Evolutionary conservation across 257 asterid species (phyloP), one percentile per base, ranked within the genome.

Genomic region (Hygrophila difformis): DNA sequence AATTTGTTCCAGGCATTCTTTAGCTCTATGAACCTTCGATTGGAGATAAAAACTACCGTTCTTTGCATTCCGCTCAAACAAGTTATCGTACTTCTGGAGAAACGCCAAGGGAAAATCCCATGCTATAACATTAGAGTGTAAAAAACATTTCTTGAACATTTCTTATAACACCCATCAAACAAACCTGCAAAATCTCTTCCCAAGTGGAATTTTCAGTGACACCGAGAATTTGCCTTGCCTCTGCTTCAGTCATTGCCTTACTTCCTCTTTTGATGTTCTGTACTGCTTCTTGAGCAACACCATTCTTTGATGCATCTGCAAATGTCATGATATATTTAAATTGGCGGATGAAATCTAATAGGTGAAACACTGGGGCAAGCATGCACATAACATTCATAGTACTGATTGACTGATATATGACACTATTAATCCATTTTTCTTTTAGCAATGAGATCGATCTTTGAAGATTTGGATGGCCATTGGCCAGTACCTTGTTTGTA

Each of bases 161-260:
- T 10, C 29, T 8, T 50, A 39, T 0, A 31, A 35, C 20, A 41
- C 8, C 8, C 43, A 23, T 2, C 37, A 41, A 0, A 41, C 31
- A 49, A 53, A 70, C 93, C 89, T 82, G 63, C 59, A 64, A 46
- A 63, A 82, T 62, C 52, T 78, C 93, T 57, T 82, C 93, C 93
- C 89, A 75, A 18, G 86, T 42, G 5, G 77, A 38, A 15, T 76
- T 61, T 57, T 82, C 93, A 3, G 78, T 18, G 38, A 75, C 89
- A 7, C 89, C 93, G 12, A 82, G 85, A 39, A 82, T 65, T 64
- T 82, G 83, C 65, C 89, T 75, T 3, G 93, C 93, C 74, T 82
- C 89, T 19, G 71, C 41, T 61, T 78, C 93, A 0, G 93, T 55
- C 93, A 82, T 82, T 31, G 42, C 23, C 67, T 82, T 82, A 64